Conservation (phyloP, 2,329 filamentous ascomycete genomes). For the Sclerotinia subarctica region DNA sequence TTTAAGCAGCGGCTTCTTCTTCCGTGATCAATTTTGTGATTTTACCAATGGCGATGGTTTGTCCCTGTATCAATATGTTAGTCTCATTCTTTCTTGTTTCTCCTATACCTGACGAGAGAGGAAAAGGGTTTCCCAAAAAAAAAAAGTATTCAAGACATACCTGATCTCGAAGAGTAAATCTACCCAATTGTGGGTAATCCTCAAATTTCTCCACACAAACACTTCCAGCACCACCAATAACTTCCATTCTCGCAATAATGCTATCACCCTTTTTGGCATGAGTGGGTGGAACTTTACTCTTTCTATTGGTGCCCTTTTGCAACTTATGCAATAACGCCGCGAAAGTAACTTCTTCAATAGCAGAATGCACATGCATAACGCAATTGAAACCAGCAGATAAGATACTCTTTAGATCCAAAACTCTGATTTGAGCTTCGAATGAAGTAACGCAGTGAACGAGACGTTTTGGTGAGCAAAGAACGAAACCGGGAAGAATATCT, state of each 20-base stretch:
- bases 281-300: constrained; percentile 88
- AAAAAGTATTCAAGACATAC: constrained; percentile 45
- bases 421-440: constrained; percentile 95
- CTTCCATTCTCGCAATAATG: constrained; percentile 88
- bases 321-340: constrained; percentile 84
- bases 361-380: constrained; percentile 93
- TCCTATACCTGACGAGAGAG: background rate
- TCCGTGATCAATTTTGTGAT: constrained; percentile 80
- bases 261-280: constrained; percentile 79
- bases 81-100: background rate
- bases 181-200: constrained; percentile 90
- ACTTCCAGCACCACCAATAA: constrained; percentile 78
- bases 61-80: constrained; percentile 60
- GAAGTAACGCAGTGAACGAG: constrained; percentile 83
- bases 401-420: constrained; percentile 92
- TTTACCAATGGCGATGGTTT: constrained; percentile 99
- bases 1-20: constrained; percentile 23
- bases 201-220: constrained; percentile 95
- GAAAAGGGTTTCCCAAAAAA: too few relatives aligned
- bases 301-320: constrained; percentile 89
- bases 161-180: constrained; percentile 86
- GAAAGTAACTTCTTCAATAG: constrained; percentile 97
- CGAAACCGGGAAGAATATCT: constrained; percentile 91
- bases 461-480: constrained; percentile 91
- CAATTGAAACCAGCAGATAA: constrained; percentile 95